These are phyloP conservation scores for Pyrenochaeta sp. DNA, from an alignment of 2,329 filamentous ascomycete genomes.

Conservation along the genomic window DNA sequence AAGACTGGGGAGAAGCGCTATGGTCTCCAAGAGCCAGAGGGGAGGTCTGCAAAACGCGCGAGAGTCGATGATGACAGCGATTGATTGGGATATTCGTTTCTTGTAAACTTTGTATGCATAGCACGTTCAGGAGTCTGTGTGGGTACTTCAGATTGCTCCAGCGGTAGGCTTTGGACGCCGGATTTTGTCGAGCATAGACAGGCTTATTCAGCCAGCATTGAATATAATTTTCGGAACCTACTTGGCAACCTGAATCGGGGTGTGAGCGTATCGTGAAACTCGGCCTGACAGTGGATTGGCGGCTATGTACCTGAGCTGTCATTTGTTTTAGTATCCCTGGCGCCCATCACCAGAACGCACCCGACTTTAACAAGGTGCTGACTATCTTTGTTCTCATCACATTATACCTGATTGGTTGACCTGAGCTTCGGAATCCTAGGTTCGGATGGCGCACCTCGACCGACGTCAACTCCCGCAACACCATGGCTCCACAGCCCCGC, in stretches of 20 bases:
- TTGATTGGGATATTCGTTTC: conserved; percentile 15
- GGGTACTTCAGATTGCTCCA: neutral
- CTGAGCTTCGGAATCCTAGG: neutral
- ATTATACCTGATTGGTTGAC: conserved; percentile 13
- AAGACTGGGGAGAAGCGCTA: conserved; percentile 74
- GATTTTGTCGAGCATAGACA: no score
- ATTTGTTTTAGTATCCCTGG: no score
- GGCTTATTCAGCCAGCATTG: no score
- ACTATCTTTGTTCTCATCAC: neutral
- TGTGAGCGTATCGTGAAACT: no score
- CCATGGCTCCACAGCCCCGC: conserved; percentile 23
- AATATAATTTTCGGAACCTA: no score
- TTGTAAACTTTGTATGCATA: neutral
- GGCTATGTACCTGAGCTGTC: no score
- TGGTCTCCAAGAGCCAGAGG: conserved; percentile 72
- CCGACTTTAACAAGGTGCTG: neutral
- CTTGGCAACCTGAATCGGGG: no score
- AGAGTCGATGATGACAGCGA: conserved; percentile 76
- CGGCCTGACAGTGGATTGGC: no score
- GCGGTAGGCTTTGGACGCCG: neutral
- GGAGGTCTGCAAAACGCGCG: conserved; percentile 71
- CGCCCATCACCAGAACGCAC: no score
- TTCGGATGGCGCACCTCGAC: conserved; percentile 32
- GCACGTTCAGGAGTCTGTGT: conserved; percentile 12
- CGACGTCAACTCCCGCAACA: conserved; percentile 25